Conservation (phyloP, 2,329 filamentous ascomycete species). For the Aphanoascus verrucosus region DNA sequence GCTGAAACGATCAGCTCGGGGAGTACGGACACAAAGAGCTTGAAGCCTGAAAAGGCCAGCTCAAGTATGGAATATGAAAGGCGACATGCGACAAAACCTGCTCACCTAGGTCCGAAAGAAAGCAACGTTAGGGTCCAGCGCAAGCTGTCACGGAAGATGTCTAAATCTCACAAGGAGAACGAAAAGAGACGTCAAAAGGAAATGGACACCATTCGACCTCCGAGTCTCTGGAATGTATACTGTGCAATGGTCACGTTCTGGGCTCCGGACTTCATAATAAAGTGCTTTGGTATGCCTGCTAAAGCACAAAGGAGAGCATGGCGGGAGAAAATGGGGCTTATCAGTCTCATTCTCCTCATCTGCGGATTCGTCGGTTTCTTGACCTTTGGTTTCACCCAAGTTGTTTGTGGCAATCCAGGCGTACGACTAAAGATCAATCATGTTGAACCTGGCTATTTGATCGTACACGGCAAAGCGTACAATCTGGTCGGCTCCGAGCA, state of each 20-base stretch:
- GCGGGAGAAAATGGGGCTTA: slow-evolving; percentile 95
- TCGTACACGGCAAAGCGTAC: slow-evolving; percentile 88
- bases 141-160: slow-evolving; percentile 55
- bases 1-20: slow-evolving; percentile 49
- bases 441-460: slow-evolving; percentile 76
- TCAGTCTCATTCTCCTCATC: slow-evolving; percentile 83
- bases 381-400: slow-evolving; percentile 89
- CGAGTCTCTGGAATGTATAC: slow-evolving; percentile 90
- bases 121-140: slow-evolving; percentile 35
- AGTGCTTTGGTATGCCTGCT: slow-evolving; percentile 72
- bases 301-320: slow-evolving; percentile 85
- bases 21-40: slow-evolving; percentile 45
- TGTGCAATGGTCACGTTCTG: slow-evolving; percentile 91
- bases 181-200: slow-evolving; percentile 50
- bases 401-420: slow-evolving; percentile 66
- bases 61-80: slow-evolving; percentile 7
- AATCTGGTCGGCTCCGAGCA: slow-evolving; percentile 68
- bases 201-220: slow-evolving; percentile 57
- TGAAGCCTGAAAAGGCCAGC: slow-evolving; percentile 18
- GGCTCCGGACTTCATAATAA: slow-evolving; percentile 74
- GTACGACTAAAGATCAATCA: slow-evolving; percentile 71
- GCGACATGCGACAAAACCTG: neutral
- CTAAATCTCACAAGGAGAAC: slow-evolving; percentile 45
- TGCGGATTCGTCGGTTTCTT: slow-evolving; percentile 86
- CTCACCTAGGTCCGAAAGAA: slow-evolving; percentile 13